A percentile compares a stretch with the other conserved stretches of the same genome.
Evolutionary conservation across 2,329 filamentous ascomycete species (phyloP).

Genomic region (Hymenoscyphus fraxineus): DNA sequence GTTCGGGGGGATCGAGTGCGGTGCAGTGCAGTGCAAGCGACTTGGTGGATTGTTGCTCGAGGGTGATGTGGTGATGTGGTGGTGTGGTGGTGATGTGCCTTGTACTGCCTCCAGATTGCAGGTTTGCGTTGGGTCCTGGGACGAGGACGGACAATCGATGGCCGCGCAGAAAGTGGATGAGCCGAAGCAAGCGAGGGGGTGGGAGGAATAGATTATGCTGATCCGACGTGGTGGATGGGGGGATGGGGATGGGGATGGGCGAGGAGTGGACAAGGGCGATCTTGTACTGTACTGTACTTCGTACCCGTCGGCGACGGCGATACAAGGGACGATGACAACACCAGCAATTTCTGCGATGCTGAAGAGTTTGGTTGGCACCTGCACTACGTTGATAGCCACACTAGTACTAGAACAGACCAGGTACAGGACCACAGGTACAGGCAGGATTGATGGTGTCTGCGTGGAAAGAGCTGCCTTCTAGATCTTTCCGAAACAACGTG

Average conservation of each 20-base stretch:
- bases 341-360: background rate
- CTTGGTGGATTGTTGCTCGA: conserved; percentile 1
- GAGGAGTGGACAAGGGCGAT: background rate
- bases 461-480: background rate
- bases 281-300: background rate
- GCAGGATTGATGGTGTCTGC: background rate
- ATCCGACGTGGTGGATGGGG: background rate
- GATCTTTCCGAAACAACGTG: background rate
- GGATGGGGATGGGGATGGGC: too few species aligned
- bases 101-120: background rate
- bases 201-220: background rate
- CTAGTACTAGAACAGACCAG: background rate
- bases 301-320: background rate
- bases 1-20: background rate
- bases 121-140: background rate
- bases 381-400: background rate
- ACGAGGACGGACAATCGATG: background rate
- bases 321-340: background rate
- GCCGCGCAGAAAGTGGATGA: background rate
- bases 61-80: background rate
- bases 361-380: background rate
- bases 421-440: background rate
- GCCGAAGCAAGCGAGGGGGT: background rate
- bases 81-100: background rate
- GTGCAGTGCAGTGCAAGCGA: background rate